Conservation (phyloP, 2,329 filamentous ascomycete species). For the Nigrospora oryzae region DNA sequence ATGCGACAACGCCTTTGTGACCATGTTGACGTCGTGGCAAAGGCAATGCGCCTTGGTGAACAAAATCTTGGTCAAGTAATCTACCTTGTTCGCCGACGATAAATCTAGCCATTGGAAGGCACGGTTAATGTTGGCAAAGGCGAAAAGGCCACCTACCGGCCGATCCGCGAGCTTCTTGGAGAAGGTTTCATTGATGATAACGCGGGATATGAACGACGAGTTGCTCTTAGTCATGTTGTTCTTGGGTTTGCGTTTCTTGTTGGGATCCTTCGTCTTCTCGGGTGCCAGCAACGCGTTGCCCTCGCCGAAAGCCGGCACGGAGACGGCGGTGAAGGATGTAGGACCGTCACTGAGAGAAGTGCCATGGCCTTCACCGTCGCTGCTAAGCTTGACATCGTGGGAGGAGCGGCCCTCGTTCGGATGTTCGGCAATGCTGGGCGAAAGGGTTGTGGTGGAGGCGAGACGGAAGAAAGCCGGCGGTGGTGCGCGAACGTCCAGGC, state of each 20-base stretch:
- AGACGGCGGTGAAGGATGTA: slow-evolving; percentile 29
- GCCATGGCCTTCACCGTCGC: slow-evolving; percentile 43
- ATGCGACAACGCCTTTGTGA: slow-evolving; percentile 72
- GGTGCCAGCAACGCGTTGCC: slow-evolving; percentile 67
- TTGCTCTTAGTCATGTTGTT: slow-evolving; percentile 98
- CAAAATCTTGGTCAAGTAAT: slow-evolving; percentile 89
- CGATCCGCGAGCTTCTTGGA: slow-evolving; percentile 74
- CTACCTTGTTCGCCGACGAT: slow-evolving; percentile 67
- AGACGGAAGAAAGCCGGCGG: slow-evolving; percentile 48
- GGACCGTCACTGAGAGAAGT: slow-evolving; percentile 44
- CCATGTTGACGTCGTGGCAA: slow-evolving; percentile 82
- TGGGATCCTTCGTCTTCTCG: slow-evolving; percentile 58
- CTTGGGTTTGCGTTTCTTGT: slow-evolving; percentile 87
- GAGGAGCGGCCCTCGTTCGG: slow-evolving; percentile 53
- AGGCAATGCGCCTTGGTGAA: slow-evolving; percentile 95
- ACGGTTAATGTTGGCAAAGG: slow-evolving; percentile 91
- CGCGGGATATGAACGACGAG: slow-evolving; percentile 94
- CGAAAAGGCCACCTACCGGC: slow-evolving; percentile 70
- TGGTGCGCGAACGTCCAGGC: slow-evolving; percentile 52
- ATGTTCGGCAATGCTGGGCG: slow-evolving; percentile 51
- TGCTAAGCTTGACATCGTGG: slow-evolving; percentile 49
- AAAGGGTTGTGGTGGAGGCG: slow-evolving; percentile 40
- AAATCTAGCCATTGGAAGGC: slow-evolving; percentile 95
- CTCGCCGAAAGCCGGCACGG: slow-evolving; percentile 70
- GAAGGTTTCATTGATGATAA: slow-evolving; percentile 79